phyloP scores from a whole-genome alignment of 2,329 filamentous ascomycete genomes.

The Cercospora janseana region DNA sequence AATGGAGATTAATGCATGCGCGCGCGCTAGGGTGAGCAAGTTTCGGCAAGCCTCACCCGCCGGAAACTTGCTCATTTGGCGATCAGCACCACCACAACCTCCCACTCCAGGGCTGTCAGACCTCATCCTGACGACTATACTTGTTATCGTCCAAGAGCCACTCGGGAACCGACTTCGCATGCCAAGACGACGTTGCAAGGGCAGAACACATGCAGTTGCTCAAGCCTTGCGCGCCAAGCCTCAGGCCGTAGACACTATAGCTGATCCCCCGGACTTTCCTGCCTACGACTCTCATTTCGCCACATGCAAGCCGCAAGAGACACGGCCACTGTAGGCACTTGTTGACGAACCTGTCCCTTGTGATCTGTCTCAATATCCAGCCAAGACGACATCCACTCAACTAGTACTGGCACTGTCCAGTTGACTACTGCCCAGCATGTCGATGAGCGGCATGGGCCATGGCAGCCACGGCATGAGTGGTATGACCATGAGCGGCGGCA shows the following conservation, averaged over 20 bases:
- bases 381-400: neutral
- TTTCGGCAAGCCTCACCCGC: no score
- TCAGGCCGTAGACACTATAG: no score
- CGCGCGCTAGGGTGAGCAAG: no score
- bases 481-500: conserved; percentile 34
- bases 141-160: no score
- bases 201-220: neutral
- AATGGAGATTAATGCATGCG: no score
- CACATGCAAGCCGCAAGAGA: neutral
- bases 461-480: conserved; percentile 28
- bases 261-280: neutral
- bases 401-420: neutral
- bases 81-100: no score
- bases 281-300: neutral
- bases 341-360: neutral
- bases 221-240: neutral
- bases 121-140: no score
- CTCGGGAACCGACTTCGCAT: no score
- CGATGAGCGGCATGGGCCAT: conserved; percentile 22
- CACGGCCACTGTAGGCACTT: neutral
- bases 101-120: no score
- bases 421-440: conserved; percentile 2
- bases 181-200: no score
- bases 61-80: no score
- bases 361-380: neutral